These are phyloP conservation scores for Aspergillus incahuasiensis DNA, from an alignment of 495 filamentous ascomycete species.

Conservation along the genomic window DNA sequence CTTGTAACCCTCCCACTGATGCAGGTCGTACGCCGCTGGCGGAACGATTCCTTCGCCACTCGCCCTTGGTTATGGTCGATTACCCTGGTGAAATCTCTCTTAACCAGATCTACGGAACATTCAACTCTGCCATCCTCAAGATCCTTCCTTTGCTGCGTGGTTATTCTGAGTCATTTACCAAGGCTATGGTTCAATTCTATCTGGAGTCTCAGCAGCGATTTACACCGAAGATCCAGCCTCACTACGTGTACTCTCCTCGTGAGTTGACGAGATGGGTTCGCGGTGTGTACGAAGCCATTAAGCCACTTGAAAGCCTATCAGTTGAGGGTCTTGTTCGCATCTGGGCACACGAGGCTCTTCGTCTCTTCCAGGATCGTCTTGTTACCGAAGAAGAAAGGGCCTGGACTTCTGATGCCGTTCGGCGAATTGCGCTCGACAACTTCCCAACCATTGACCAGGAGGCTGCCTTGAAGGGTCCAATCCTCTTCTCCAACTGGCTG, in stretches of 20 bases:
- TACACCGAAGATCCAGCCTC: slow-evolving; percentile 91
- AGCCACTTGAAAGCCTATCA: slow-evolving; percentile 78
- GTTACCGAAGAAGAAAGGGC: slow-evolving; percentile 90
- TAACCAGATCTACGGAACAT: slow-evolving; percentile 95
- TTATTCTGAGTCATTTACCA: slow-evolving; percentile 88
- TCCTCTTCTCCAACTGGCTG: slow-evolving; percentile 99
- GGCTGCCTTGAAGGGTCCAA: slow-evolving; percentile 86
- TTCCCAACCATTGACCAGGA: slow-evolving; percentile 90
- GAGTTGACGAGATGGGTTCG: slow-evolving; percentile 96
- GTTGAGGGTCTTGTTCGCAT: slow-evolving; percentile 93
- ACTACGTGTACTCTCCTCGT: slow-evolving; percentile 98
- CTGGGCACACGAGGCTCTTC: slow-evolving; percentile 95
- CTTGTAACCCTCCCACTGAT: slow-evolving; percentile 98
- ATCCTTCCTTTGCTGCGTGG: slow-evolving; percentile 92
- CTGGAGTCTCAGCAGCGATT: slow-evolving; percentile 89
- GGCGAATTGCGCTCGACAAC: slow-evolving; percentile 77
- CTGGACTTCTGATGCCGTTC: slow-evolving; percentile 86
- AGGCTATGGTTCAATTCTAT: slow-evolving; percentile 97
- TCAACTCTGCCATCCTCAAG: slow-evolving; percentile 95
- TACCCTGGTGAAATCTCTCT: slow-evolving; percentile 95
- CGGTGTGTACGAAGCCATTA: slow-evolving; percentile 93
- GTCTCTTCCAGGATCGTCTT: slow-evolving; percentile 94
- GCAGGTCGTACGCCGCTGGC: slow-evolving; percentile 93
- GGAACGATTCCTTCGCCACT: slow-evolving; percentile 86
- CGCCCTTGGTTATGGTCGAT: slow-evolving; percentile 97